These are phyloP conservation scores for Zygoascus bituminiphila DNA, from an alignment of 805 yeast genomes.

Conservation along the genomic window DNA sequence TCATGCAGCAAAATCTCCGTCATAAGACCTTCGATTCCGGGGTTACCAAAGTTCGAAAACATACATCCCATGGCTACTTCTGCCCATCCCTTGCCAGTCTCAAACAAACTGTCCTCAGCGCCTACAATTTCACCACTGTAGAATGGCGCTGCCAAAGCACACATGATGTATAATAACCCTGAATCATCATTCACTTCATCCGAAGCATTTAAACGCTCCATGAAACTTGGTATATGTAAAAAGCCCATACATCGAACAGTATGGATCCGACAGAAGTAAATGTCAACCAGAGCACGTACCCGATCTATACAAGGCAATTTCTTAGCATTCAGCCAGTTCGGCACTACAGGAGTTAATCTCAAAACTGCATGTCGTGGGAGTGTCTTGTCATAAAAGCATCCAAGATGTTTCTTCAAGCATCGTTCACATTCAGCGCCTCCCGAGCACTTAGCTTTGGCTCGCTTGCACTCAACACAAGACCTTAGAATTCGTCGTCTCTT, in stretches of 20 bases:
- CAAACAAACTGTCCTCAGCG: background rate
- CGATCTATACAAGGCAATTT: constrained; percentile 5
- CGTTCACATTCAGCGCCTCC: constrained; percentile 9
- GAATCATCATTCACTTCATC: background rate
- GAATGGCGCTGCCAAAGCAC: constrained; percentile 15
- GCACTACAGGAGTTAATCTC: background rate
- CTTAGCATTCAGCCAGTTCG: constrained; percentile 5
- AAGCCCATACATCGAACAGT: constrained; percentile 14
- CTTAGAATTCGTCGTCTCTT: constrained; percentile 9
- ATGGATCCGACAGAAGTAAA: constrained; percentile 9
- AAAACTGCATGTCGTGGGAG: background rate
- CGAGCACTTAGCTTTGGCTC: constrained; percentile 11
- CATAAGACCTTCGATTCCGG: constrained; percentile 9
- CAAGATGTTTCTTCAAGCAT: constrained; percentile 6
- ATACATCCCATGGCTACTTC: constrained; percentile 6
- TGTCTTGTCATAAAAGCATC: constrained; percentile 3
- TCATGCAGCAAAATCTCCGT: constrained; percentile 8
- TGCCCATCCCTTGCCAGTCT: constrained; percentile 15
- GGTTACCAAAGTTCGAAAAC: constrained; percentile 6
- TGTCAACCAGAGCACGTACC: constrained; percentile 7
- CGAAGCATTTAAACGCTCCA: background rate
- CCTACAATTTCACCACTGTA: constrained; percentile 3
- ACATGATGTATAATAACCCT: constrained; percentile 9
- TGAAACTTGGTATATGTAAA: constrained; percentile 11
- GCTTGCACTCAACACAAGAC: constrained; percentile 12